Base-by-base conservation (phyloP, 2,329 filamentous ascomycete species). In the Colletotrichum sp. region DNA sequence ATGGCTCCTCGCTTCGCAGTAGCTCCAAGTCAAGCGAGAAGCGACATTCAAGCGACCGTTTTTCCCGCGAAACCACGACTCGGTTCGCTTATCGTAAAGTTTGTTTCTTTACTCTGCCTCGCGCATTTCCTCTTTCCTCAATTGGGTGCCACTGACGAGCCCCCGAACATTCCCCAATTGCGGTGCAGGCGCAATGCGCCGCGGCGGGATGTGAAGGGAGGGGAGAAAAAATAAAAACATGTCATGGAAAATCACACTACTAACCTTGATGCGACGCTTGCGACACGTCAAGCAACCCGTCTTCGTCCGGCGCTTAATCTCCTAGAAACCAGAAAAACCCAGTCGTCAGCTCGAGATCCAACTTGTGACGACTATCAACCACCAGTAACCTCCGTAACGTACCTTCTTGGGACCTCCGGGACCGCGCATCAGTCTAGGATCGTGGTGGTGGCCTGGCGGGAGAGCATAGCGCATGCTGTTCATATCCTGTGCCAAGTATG, bases 221-320 rank as follows among this genome's bases (percentile, higher is more conserved):
- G 10, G 6, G 10, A 30, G 32, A 16, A 26, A 26, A 9, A 12
- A 28, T 28, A 28, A 28, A 61, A 55, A 52, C 3, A 43, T 43
- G 48, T 36, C 30, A 80, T 48, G 74, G 81, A 81, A 79, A 79
- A 65, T 71, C 43, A 21, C 43, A 73, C 75, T 74, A 86, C 89
- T 82, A 83, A 92, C 90, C 90, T 92, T 92, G 82, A 92, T 92
- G 79, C 90, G 86, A 79, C 90, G 87, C 80, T 91, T 92, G 72
- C 90, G 89, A 83, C 90, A 92, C 60, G 90, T 92, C 82, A 92
- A 83, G 78, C 90, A 92, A n/a, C 90, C 90, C 2, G 90, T 92
- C 82, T 92, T 92, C 63, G 90, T 92, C 79, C 90, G 88, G 77
- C 90, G 88, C 82, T 92, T 92, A 80, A 92, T 92, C 82, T 92